Base-by-base conservation (phyloP, 2,329 filamentous ascomycete genomes). In the Huntiella bhutanensis region DNA sequence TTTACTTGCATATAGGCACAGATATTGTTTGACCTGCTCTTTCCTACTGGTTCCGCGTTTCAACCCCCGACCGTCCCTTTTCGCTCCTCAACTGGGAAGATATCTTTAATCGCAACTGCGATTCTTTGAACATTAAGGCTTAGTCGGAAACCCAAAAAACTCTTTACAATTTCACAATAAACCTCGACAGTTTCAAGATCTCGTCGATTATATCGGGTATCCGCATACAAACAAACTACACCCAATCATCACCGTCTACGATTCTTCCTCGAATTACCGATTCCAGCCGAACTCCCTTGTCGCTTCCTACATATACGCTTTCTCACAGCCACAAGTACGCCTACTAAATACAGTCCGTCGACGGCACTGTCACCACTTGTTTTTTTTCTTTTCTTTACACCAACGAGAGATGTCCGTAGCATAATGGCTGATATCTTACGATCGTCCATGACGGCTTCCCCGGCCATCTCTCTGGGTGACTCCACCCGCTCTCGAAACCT, bases 391-490 rank as follows among this genome's bases (percentile, higher is more conserved):
- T 28, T 28, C 22, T 28, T 28, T 28, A 28, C 22, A 28, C 8
- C 22, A 28, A 28, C 22, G 22, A 28, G 22, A 28, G 22, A 28
- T 28, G 22, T 28, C 22, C 22, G 22, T 28, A 28, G 22, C 22
- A 28, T 28, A 49, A 49, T 49, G 48, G 48, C 44, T 4, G 48
- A 46, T 17, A 36, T 47, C 37, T 36, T 33, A 15, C 48, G 35
- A 34, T 35, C 15, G 28, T 33, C 37, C 13, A 42, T 41, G 19
- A 36, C 48, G 28, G 44, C 54, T 41, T 55, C 60, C 43, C 55
- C 57, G 39, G 52, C 52, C 22, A 59, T 60, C 35, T 64, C 62
- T 5, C 56, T 64, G 46, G 52, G 56, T 50, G 62, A 66, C 34
- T 59, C 58, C 54, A 12, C 38, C 8, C 56, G 56, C 10, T 49